A percentile compares a stretch with the other conserved stretches of the same genome.
Conservation (phyloP, 768 basidiomycete genomes). For the Tubosaeta sp. region DNA sequence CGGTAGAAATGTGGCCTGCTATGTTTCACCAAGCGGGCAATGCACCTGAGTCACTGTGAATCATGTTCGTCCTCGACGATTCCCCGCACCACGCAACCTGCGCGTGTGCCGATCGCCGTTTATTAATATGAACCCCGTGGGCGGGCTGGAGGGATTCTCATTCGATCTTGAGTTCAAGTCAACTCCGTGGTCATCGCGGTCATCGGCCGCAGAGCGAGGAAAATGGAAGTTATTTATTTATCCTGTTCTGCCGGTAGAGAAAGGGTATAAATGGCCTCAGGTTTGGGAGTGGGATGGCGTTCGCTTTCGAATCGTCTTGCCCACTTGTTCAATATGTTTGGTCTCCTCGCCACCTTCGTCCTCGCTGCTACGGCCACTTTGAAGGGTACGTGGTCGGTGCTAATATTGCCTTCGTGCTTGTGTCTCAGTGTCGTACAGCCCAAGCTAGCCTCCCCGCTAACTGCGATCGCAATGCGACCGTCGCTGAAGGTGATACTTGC, state of each 20-base stretch:
- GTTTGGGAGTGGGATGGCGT: background rate
- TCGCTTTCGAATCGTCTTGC: background rate
- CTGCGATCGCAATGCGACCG: constrained; percentile 61
- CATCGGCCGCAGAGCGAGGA: background rate
- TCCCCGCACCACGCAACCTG: background rate
- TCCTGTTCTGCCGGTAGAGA: background rate
- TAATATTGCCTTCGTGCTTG: background rate
- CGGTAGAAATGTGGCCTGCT: too few species aligned
- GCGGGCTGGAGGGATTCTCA: background rate
- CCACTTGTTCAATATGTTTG: constrained; percentile 15
- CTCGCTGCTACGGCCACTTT: constrained; percentile 10
- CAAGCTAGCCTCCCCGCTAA: constrained; percentile 37
- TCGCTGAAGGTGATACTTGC: constrained; percentile 57
- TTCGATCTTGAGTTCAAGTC: background rate
- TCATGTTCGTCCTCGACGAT: background rate
- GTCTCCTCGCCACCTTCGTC: constrained; percentile 12
- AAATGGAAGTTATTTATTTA: background rate
- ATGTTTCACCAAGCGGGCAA: too few species aligned
- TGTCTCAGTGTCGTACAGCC: constrained; percentile 29
- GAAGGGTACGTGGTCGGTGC: constrained; percentile 15
- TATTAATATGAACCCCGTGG: background rate
- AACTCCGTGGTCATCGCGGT: background rate
- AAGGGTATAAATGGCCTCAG: constrained; percentile 18
- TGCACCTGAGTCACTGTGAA: background rate
- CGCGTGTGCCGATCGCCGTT: background rate